Conservation (phyloP, 495 filamentous ascomycete species). For the Neurospora sp. region DNA sequence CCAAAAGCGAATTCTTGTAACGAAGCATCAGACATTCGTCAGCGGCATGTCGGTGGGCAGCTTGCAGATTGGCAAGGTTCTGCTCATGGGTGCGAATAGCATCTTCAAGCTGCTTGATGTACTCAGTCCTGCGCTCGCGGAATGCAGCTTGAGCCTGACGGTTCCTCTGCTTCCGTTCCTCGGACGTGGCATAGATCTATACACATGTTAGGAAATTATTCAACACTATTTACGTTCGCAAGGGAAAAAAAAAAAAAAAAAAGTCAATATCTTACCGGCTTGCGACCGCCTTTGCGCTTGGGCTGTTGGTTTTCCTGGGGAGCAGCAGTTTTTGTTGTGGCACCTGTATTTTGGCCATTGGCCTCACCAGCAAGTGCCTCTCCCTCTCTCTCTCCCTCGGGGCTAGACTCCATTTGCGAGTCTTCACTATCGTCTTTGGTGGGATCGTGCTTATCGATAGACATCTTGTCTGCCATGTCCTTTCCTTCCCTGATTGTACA, state of each 20-base stretch:
- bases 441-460: slow-evolving; percentile 47
- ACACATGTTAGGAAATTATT: slow-evolving; percentile 12
- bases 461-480: slow-evolving; percentile 50
- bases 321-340: not conserved
- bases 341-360: not conserved
- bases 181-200: slow-evolving; percentile 95
- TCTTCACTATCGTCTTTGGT: slow-evolving; percentile 43
- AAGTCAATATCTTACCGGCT: not conserved
- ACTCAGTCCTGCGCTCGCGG: slow-evolving; percentile 91
- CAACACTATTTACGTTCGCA: not conserved
- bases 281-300: slow-evolving; percentile 94
- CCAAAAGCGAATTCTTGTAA: slow-evolving; percentile 94
- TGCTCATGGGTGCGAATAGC: slow-evolving; percentile 98
- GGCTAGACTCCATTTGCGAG: slow-evolving; percentile 42
- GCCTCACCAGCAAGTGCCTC: slow-evolving; percentile 23
- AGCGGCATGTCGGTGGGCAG: slow-evolving; percentile 86
- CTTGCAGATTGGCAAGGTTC: slow-evolving; percentile 78
- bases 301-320: slow-evolving; percentile 39
- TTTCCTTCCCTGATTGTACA: slow-evolving; percentile 5
- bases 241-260: not conserved
- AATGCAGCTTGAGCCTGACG: slow-evolving; percentile 96
- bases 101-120: slow-evolving; percentile 97
- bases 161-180: slow-evolving; percentile 96
- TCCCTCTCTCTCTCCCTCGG: slow-evolving; percentile 41
- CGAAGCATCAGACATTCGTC: slow-evolving; percentile 97